phyloP scores from a whole-genome alignment of 768 basidiomycete genomes.

The Xerocomus potaroensis region DNA sequence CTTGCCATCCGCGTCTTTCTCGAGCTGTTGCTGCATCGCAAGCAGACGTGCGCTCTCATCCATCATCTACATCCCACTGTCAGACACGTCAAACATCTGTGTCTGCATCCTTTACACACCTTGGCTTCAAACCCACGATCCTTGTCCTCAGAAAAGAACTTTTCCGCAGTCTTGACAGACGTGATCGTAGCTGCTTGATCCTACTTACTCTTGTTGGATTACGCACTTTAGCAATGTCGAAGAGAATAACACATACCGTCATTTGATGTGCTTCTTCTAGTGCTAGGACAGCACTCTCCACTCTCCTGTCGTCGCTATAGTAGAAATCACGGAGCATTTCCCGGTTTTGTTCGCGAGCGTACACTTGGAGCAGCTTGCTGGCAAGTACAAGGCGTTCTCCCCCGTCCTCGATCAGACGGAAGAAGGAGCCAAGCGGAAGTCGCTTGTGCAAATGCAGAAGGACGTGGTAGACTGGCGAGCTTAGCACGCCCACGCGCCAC shows the following conservation, averaged over 20 bases:
- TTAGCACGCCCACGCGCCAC: background rate
- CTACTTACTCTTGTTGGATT: slow-evolving; percentile 41
- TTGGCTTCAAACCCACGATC: slow-evolving; percentile 88
- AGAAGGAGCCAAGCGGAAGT: slow-evolving; percentile 85
- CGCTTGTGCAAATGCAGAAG: slow-evolving; percentile 82
- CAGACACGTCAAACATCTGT: background rate
- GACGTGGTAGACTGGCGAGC: slow-evolving; percentile 79
- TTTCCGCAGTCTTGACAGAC: slow-evolving; percentile 78
- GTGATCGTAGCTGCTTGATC: slow-evolving; percentile 68
- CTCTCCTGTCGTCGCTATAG: slow-evolving; percentile 93
- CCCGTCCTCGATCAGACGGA: slow-evolving; percentile 90
- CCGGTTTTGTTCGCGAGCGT: slow-evolving; percentile 84
- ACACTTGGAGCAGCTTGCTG: slow-evolving; percentile 78
- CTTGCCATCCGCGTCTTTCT: slow-evolving; percentile 78
- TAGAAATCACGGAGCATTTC: slow-evolving; percentile 95
- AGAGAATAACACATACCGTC: slow-evolving; percentile 40
- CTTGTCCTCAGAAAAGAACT: slow-evolving; percentile 94
- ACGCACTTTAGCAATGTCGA: background rate
- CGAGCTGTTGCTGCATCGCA: slow-evolving; percentile 77
- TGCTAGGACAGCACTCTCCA: slow-evolving; percentile 87
- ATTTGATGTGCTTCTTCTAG: slow-evolving; percentile 76
- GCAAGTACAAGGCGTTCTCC: slow-evolving; percentile 72
- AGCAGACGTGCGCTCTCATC: slow-evolving; percentile 82
- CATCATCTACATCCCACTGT: slow-evolving; percentile 63
- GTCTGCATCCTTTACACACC: slow-evolving; percentile 37